Evolutionary conservation across 192 early-diverging fungal genomes (phyloP), one percentile per base, ranked within the genome.

Genomic region (Coemansia sp.): DNA sequence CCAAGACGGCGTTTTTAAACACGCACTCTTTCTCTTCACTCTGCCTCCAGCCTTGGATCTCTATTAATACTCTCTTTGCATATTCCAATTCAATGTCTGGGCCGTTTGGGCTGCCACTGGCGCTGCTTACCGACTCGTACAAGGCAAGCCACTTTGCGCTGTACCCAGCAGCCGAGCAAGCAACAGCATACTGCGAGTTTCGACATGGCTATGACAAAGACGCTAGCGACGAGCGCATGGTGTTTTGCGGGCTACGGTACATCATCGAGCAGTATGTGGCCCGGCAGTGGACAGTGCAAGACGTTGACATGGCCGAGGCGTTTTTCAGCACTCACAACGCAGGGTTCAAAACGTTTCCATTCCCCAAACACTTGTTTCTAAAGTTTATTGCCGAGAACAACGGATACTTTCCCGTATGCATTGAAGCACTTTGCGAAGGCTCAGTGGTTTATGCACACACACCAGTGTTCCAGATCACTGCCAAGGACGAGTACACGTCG

Each of bases 231-330:
- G 60, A 71, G 19, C 87, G 92, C 37, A 83, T 92, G 26, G 82
- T 94, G 34, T 86, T 87, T 52, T 92, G 88, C 68, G 92, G 92
- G 11, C 83, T 92, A 9, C 83, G 87, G n/a, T 89, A 90, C 79
- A 80, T 94, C 36, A 81, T 94, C 40, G 88, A 91, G 47, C 78
- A 86, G 51, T 90, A 91, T 60, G 49, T 94, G 15, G 52, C 61
- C 26, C 71, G 72, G 45, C 73, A 63, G 38, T 94, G 88, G 86
- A 87, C 88, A 0, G 26, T 68, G 37, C 53, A 81, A 32, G 89
- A 94, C 53, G 82, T 94, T 1, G 79, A 81, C 0, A 42, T 65
- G 37, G 85, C 89, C 0, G 84, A 82, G 38, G 33, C 58, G 27
- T 92, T 94, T 58, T 91, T 90, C 64, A 51, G 58, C 14, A 89